Evolutionary conservation across 495 filamentous ascomycete species (phyloP).

Genomic region (Aspergillus ostianus): DNA sequence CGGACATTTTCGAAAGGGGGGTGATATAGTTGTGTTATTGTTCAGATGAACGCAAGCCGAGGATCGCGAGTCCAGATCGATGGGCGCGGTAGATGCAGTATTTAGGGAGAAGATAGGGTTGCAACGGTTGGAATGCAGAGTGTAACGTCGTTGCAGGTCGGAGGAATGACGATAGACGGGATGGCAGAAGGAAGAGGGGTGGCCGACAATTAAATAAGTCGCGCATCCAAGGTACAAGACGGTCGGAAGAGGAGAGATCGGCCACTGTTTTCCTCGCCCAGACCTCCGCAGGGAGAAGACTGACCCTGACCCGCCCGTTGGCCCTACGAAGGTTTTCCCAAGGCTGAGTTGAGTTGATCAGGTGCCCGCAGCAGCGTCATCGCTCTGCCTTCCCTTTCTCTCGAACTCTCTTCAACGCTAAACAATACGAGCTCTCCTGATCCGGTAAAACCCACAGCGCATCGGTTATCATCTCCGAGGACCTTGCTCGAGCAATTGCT

Average conservation of each 20-base stretch:
- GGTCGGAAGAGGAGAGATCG: too few relatives aligned
- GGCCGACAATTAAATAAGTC: background rate
- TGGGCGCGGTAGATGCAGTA: too few relatives aligned
- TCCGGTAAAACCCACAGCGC: background rate
- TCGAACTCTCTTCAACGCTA: too few relatives aligned
- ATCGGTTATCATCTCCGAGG: slow-evolving; percentile 19
- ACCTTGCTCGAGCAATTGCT: slow-evolving; percentile 15
- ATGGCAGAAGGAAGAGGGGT: background rate
- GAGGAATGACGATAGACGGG: too few relatives aligned
- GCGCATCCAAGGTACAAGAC: background rate
- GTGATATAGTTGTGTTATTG: background rate
- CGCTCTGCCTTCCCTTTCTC: too few relatives aligned
- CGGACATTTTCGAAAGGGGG: slow-evolving; percentile 25
- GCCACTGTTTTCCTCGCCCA: background rate
- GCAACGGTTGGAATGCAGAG: slow-evolving; percentile 5
- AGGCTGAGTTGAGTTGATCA: background rate
- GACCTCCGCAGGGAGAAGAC: background rate
- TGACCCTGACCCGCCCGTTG: too few relatives aligned
- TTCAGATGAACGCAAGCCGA: background rate
- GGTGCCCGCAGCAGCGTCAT: background rate
- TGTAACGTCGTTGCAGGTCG: too few relatives aligned
- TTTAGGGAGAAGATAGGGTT: slow-evolving; percentile 4
- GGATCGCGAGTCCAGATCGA: too few relatives aligned
- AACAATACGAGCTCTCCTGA: slow-evolving; percentile 10
- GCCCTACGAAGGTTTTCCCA: background rate